phyloP scores from a whole-genome alignment of 2,329 filamentous ascomycete genomes.

The Penicillium sp. region DNA sequence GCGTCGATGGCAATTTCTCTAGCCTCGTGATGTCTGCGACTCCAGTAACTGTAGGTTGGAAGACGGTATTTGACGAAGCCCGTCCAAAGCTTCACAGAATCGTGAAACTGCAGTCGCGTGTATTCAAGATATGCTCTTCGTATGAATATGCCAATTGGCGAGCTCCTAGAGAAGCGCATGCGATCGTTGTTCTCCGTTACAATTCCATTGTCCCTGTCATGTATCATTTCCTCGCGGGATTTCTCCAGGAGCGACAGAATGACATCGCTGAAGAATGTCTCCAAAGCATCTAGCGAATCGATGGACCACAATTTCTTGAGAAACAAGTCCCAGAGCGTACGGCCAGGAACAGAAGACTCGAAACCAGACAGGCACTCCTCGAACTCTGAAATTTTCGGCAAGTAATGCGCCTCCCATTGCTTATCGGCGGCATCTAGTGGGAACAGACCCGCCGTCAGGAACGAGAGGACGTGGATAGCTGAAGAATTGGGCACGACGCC shows the following conservation, averaged over 20 bases:
- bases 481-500: slow-evolving; percentile 66
- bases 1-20: slow-evolving; percentile 57
- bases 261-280: slow-evolving; percentile 66
- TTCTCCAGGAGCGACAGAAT: slow-evolving; percentile 59
- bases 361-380: slow-evolving; percentile 48
- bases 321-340: slow-evolving; percentile 84
- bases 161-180: slow-evolving; percentile 67
- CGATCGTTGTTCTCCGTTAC: slow-evolving; percentile 47
- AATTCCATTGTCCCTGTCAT: slow-evolving; percentile 55
- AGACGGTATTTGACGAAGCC: slow-evolving; percentile 78
- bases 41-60: slow-evolving; percentile 65
- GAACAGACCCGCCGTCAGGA: slow-evolving; percentile 70
- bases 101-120: slow-evolving; percentile 73
- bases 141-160: slow-evolving; percentile 78
- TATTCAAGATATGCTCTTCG: slow-evolving; percentile 77
- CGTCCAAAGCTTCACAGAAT: slow-evolving; percentile 76
- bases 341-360: slow-evolving; percentile 63
- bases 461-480: slow-evolving; percentile 74
- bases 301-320: slow-evolving; percentile 79
- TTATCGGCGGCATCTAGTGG: slow-evolving; percentile 37
- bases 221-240: slow-evolving; percentile 60
- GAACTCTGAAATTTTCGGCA: slow-evolving; percentile 47
- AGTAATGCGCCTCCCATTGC: slow-evolving; percentile 32
- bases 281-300: slow-evolving; percentile 76
- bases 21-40: slow-evolving; percentile 51